These are phyloP conservation scores for Quercus lobata DNA, from an alignment of 331 rosid genomes.

Conservation along the genomic window DNA sequence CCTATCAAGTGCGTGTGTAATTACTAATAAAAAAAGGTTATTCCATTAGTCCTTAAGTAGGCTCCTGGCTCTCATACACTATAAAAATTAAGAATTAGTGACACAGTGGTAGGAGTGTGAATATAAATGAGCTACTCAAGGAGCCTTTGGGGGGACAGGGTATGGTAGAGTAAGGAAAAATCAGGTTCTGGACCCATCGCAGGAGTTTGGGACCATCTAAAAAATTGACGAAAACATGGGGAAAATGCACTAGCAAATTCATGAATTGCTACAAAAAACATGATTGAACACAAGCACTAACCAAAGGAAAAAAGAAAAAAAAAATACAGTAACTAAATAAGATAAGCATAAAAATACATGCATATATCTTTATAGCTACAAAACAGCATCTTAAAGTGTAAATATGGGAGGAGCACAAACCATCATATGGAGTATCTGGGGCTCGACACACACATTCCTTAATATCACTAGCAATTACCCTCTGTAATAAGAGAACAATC, in stretches of 20 bases:
- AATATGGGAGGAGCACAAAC: conserved; percentile 41
- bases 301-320: not conserved
- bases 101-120: no score
- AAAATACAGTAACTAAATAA: not conserved
- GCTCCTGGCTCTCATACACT: not conserved
- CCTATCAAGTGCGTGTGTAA: no score
- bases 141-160: not conserved
- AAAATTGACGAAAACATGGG: not conserved
- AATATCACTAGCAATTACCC: conserved; percentile 94
- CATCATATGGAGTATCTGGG: conserved; percentile 97
- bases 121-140: not conserved
- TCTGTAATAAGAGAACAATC: conserved; percentile 47
- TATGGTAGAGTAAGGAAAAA: not conserved
- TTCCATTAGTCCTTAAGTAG: not conserved
- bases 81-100: no score
- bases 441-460: conserved; percentile 99
- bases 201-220: not conserved
- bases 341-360: not conserved
- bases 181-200: not conserved
- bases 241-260: not conserved
- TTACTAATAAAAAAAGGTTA: no score
- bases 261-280: not conserved
- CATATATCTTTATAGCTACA: not conserved
- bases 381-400: conserved; percentile 7
- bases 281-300: not conserved